Base-by-base conservation (phyloP, 495 filamentous ascomycete species). In the Podospora anserina region DNA sequence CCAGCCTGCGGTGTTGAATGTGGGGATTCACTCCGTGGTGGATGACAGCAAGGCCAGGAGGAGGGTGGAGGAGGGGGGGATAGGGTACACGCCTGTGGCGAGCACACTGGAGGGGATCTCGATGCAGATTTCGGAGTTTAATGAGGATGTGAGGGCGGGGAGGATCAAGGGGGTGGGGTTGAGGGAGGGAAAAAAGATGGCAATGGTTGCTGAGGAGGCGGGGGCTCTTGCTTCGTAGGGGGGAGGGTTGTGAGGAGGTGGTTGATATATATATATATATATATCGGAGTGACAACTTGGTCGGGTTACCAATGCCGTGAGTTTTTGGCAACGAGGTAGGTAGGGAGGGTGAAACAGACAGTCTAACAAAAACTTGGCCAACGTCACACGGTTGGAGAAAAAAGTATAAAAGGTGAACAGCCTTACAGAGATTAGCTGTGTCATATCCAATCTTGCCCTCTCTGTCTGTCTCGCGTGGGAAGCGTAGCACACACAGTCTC, bases 21-120 rank as follows among this genome's bases (percentile, higher is more conserved):
- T 85, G 20, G 72, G 78, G 5, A 68, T 75, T 63, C 80, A 84
- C 68, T 75, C 76, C 16, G 64, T 88, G 53, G 76, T 79, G 3
- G 82, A 85, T 70, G 85, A 88, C 61, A 71, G 75, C 26, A 75
- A 78, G 11, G 86, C 85, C 18, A 75, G 78, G 63, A 74, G 71
- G 73, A 75, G 75, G 1, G 80, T 84, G 9, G 80, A 80, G 60
- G 71, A 84, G 7, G 86, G 87, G 0, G 85, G 86, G 2, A 71
- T 88, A 30, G 85, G 85, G 18, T 88, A 87, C 70, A 59, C 28
- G 18, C 74, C 77, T 13, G 78, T 79, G 0, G 68, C 81, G 30
- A 82, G 69, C 3, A 84, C 82, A 11, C 65, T 88, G 32, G 80
- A 86, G 23, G 87, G 85, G 0, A 74, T 88, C 65, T 85, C 83